Base-by-base conservation (phyloP, 2,329 filamentous ascomycete species). In the Clonostachys byssicola region DNA sequence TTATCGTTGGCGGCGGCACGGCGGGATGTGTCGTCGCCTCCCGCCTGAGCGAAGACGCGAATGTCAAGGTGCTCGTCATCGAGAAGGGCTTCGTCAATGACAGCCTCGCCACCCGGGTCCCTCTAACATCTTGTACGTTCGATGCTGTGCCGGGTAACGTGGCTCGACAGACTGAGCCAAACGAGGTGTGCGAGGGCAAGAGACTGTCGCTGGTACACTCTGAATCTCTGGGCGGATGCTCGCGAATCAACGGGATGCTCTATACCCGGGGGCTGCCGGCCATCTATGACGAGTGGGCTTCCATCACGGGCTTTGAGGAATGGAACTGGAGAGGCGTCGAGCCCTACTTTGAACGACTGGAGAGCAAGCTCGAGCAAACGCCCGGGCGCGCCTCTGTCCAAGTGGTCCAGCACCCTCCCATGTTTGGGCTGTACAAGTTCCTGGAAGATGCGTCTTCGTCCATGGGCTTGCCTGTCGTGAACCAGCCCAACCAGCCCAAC, bases 1-100 rank as follows among this genome's bases (percentile, higher is more conserved):
- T n/a, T n/a, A n/a, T n/a, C n/a, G n/a, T 62, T 5, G 61, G 62
- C n/a, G 62, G 60, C 23, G 62, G 62, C 6, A 59, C 58, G 2
- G 54, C 59, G 4, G 62, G 62, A n/a, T 47, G 62, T 9, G 60
- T 61, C 9, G 44, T 64, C 6, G 62, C 60, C 10, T 51, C 49
- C 17, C 58, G 61, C 16, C 54, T 62, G 13, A 34, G 17, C 20
- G 43, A 44, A 16, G 23, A 44, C 20, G 12, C 43, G 16, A 16
- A 7, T 5, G 5, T 44, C 18, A 30, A 36, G 12, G 38, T 49
- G 8, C 34, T 40, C 12, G 43, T 49, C n/a, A 23, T 49, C 44
- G 47, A 49, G n/a, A 10, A n/a, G 10, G 34, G 34, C 34, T n/a
- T n/a, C 10, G 10, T 36, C 34, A 36, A 36, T n/a, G 34, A 36